Evolutionary conservation across 2,329 filamentous ascomycete species (phyloP).

Genomic region (Aspergillus persii): DNA sequence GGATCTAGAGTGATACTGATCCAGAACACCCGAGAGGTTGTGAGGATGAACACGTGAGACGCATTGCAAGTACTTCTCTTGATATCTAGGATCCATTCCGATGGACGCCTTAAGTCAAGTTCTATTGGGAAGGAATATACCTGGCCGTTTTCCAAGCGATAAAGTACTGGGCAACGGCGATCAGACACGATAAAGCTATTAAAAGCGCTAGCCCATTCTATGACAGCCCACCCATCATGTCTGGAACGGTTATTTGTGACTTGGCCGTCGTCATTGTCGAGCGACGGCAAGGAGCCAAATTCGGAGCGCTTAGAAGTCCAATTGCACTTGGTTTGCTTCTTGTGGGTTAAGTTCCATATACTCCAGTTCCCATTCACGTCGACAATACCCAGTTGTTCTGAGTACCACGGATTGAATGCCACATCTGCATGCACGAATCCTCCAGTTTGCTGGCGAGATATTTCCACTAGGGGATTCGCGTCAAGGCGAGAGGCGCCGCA

Average conservation of each 20-base stretch:
- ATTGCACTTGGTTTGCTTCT: constrained; percentile 26
- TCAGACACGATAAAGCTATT: constrained; percentile 52
- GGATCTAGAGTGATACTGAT: constrained; percentile 38
- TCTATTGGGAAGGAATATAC: constrained; percentile 32
- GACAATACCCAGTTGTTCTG: constrained; percentile 55
- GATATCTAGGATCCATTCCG: constrained; percentile 57
- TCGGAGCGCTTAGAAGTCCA: constrained; percentile 28
- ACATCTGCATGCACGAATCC: constrained; percentile 53
- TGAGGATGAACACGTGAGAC: constrained; percentile 53
- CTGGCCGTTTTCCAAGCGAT: constrained; percentile 27
- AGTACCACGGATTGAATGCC: constrained; percentile 59
- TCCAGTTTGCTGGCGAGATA: constrained; percentile 45
- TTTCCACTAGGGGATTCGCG: constrained; percentile 46
- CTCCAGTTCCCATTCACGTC: constrained; percentile 56
- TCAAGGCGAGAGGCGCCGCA: constrained; percentile 45
- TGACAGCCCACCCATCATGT: constrained; percentile 45
- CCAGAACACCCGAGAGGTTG: constrained; percentile 50
- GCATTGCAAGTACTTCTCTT: constrained; percentile 41
- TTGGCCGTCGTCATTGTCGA: constrained; percentile 15
- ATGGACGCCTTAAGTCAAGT: constrained; percentile 34
- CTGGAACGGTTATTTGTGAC: constrained; percentile 13
- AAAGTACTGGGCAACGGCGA: constrained; percentile 43
- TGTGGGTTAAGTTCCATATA: constrained; percentile 44
- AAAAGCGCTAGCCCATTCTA: constrained; percentile 41
- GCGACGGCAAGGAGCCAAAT: constrained; percentile 31